phyloP scores from a whole-genome alignment of 2,329 filamentous ascomycete genomes.

The Penicillium olsonii region DNA sequence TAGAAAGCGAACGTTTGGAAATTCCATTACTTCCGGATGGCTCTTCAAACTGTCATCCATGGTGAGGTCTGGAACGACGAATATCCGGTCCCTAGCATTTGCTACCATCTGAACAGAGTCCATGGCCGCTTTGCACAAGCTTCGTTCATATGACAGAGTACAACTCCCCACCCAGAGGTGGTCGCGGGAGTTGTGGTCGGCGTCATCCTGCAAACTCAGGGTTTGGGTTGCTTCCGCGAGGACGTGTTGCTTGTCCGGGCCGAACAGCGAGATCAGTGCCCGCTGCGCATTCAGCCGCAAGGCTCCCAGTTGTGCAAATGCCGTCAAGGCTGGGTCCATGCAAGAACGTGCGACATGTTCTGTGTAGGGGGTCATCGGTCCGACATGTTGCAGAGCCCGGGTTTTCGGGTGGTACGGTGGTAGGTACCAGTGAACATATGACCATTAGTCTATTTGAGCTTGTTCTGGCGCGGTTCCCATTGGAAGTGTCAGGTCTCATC shows the following conservation, averaged over 20 bases:
- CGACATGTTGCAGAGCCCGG: conserved; percentile 4
- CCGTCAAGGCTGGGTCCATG: conserved; percentile 23
- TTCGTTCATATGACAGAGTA: conserved; percentile 17
- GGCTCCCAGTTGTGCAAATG: conserved; percentile 30
- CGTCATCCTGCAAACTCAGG: conserved; percentile 15
- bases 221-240: conserved; percentile 30
- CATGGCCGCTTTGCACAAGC: conserved; percentile 11
- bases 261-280: conserved; percentile 31
- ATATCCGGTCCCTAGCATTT: background rate
- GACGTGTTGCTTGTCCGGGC: conserved; percentile 25
- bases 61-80: conserved; percentile 34
- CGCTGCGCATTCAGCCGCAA: conserved; percentile 25
- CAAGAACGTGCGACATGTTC: conserved; percentile 8
- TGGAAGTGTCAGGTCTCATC: background rate
- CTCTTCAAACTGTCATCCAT: conserved; percentile 34
- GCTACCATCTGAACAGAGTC: background rate
- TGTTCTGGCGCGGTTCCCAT: background rate
- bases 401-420: conserved; percentile 5
- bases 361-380: background rate
- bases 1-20: conserved; percentile 47
- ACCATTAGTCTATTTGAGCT: background rate
- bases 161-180: conserved; percentile 18
- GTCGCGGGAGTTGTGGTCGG: conserved; percentile 3
- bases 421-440: conserved; percentile 4
- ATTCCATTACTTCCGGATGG: conserved; percentile 28